phyloP scores from a whole-genome alignment of 2,329 filamentous ascomycete species.

The Paracoccidioides brasiliensis region DNA sequence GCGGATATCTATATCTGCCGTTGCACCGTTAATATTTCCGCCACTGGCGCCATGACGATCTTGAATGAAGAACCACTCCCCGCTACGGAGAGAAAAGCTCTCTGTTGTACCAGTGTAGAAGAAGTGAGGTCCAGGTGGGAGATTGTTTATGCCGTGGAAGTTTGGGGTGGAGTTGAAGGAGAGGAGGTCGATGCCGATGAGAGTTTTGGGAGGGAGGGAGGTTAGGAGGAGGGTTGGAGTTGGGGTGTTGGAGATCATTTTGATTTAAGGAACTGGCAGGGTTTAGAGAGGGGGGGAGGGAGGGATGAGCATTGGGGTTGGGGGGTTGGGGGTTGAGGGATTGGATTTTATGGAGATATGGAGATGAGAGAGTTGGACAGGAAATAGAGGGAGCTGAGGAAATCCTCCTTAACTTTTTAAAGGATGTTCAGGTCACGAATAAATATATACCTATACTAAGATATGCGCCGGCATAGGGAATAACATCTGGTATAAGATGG shows the following conservation, averaged over 20 bases:
- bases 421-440: too few species aligned
- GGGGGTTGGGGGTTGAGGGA: not conserved
- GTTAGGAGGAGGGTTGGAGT: slow-evolving; percentile 33
- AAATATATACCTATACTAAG: not conserved
- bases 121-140: slow-evolving; percentile 48
- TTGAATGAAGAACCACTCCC: slow-evolving; percentile 46
- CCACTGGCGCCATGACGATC: not conserved
- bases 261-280: not conserved
- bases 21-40: slow-evolving; percentile 11
- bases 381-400: too few species aligned
- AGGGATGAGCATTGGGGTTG: not conserved
- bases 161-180: slow-evolving; percentile 50
- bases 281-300: not conserved
- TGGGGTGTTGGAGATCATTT: slow-evolving; percentile 13
- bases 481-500: too few species aligned
- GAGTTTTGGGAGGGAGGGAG: slow-evolving; percentile 33
- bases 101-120: slow-evolving; percentile 47
- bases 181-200: slow-evolving; percentile 42
- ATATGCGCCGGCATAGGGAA: not conserved
- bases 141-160: slow-evolving; percentile 47
- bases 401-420: too few species aligned
- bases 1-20: slow-evolving; percentile 30
- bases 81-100: slow-evolving; percentile 47
- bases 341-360: too few species aligned
- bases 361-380: too few species aligned